Conservation (phyloP, 306 rosid species). For the Notholithocarpus densiflorus region DNA sequence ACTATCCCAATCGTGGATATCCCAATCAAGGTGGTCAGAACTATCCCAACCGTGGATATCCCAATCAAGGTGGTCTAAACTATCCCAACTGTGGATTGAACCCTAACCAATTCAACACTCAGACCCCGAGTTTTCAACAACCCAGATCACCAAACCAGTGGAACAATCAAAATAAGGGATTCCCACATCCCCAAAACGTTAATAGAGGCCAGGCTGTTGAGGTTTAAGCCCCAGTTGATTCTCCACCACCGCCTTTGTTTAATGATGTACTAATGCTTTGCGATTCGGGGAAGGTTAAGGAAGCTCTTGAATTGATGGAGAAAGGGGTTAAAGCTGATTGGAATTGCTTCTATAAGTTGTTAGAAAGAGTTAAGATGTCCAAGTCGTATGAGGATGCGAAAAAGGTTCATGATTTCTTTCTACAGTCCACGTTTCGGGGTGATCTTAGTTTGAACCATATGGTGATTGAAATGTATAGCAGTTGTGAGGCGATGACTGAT, state of each 20-base stretch:
- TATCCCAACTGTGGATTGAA: neutral
- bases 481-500: constrained; percentile 73
- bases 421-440: constrained; percentile 68
- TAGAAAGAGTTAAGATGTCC: constrained; percentile 51
- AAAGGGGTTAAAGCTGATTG: constrained; percentile 76
- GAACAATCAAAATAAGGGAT: constrained; percentile 33
- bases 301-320: constrained; percentile 70
- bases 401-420: constrained; percentile 70
- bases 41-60: neutral
- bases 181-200: constrained; percentile 27
- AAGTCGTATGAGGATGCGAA: constrained; percentile 71
- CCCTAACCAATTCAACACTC: constrained; percentile 21
- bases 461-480: constrained; percentile 76
- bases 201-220: constrained; percentile 17
- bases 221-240: constrained; percentile 22
- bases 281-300: constrained; percentile 61
- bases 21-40: neutral
- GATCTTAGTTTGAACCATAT: constrained; percentile 52
- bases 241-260: constrained; percentile 33
- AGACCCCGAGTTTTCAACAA: constrained; percentile 36
- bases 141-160: constrained; percentile 33
- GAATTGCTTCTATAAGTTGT: constrained; percentile 50
- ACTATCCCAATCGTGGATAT: constrained; percentile 6
- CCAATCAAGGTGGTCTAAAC: constrained; percentile 3
- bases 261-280: constrained; percentile 57